phyloP scores from a whole-genome alignment of 768 basidiomycete species.

The Calvatia gigantea region DNA sequence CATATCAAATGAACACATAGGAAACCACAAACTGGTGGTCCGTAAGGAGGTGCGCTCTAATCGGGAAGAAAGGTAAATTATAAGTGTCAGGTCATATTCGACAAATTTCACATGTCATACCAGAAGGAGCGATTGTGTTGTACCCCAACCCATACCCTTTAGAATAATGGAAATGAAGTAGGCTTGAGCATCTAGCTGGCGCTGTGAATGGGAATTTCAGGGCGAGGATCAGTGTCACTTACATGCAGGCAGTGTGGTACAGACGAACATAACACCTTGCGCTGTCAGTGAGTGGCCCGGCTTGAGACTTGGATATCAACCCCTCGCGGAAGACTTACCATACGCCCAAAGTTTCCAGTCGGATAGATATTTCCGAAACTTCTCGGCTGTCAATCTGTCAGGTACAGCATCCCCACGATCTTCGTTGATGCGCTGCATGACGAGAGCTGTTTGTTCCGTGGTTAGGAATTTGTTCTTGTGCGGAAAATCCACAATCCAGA shows the following conservation, averaged over 20 bases:
- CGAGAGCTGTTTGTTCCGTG: constrained; percentile 37
- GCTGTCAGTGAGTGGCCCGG: background rate
- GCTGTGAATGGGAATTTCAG: background rate
- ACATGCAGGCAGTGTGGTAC: constrained; percentile 42
- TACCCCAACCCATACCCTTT: constrained; percentile 40
- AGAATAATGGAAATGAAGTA: constrained; percentile 48
- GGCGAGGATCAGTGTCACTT: constrained; percentile 9
- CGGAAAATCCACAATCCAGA: constrained; percentile 44
- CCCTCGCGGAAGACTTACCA: constrained; percentile 24
- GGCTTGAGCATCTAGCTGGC: constrained; percentile 32
- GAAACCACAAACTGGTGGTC: constrained; percentile 32
- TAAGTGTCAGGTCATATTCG: background rate
- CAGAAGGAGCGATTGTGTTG: constrained; percentile 34
- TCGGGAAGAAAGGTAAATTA: constrained; percentile 2
- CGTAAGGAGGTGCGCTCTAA: constrained; percentile 45
- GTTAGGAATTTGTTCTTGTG: constrained; percentile 44
- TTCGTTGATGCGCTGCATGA: constrained; percentile 43
- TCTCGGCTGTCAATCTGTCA: constrained; percentile 34
- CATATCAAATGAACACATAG: background rate
- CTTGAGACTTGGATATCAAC: background rate
- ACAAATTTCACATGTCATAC: constrained; percentile 21
- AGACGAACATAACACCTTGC: constrained; percentile 41
- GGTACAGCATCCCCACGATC: constrained; percentile 49
- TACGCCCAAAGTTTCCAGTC: constrained; percentile 49
- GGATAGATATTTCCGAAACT: constrained; percentile 33